phyloP scores from a whole-genome alignment of 768 basidiomycete species.

The Tremella yokohamensis region DNA sequence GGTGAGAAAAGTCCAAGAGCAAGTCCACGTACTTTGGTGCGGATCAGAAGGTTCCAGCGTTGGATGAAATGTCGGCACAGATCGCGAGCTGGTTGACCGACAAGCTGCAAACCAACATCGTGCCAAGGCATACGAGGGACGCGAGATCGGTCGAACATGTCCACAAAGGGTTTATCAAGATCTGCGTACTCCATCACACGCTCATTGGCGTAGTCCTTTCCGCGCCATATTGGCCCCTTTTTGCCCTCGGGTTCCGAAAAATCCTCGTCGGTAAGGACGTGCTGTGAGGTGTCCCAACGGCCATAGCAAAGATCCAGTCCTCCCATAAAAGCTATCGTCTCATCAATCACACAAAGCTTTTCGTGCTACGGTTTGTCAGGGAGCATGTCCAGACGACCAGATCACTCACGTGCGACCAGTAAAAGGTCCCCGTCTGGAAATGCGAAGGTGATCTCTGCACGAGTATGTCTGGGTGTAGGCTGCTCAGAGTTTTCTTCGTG shows the following conservation, averaged over 20 bases:
- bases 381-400: no score
- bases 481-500: constrained; percentile 73
- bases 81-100: constrained; percentile 93
- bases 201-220: constrained; percentile 93
- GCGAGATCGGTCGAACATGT: constrained; percentile 88
- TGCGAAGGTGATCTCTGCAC: constrained; percentile 96
- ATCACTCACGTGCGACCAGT: constrained; percentile 74
- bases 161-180: constrained; percentile 83
- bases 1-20: neutral
- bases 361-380: constrained; percentile 59
- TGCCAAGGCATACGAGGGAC: constrained; percentile 98
- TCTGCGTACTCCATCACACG: constrained; percentile 79
- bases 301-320: constrained; percentile 70
- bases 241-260: constrained; percentile 57
- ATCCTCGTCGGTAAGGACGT: constrained; percentile 79
- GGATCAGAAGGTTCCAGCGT: constrained; percentile 88
- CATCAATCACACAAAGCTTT: constrained; percentile 95
- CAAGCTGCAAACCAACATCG: constrained; percentile 91
- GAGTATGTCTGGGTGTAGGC: constrained; percentile 86
- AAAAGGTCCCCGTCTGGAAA: constrained; percentile 93
- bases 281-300: constrained; percentile 93
- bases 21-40: constrained; percentile 70
- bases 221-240: constrained; percentile 77
- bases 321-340: constrained; percentile 96
- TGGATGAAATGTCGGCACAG: constrained; percentile 91